Conservation (phyloP, 2,329 filamentous ascomycete species). For the Ascochyta rabiei region DNA sequence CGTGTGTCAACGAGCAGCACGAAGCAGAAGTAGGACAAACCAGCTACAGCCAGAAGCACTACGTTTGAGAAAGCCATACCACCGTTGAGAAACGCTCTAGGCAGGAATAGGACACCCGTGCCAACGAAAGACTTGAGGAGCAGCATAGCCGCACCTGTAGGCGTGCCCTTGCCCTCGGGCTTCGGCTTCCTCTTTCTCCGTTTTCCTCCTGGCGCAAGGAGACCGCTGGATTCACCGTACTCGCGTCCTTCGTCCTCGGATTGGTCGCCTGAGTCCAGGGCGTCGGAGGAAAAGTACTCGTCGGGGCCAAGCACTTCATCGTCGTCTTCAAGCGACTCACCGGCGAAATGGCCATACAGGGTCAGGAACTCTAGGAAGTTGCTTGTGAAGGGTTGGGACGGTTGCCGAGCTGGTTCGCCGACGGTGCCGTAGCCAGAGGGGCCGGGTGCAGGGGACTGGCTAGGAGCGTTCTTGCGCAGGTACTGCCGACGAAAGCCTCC, state of each 20-base stretch:
- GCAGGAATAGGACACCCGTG: constrained; percentile 91
- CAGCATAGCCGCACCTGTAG: constrained; percentile 79
- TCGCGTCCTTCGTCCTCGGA: constrained; percentile 68
- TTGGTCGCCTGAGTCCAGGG: constrained; percentile 63
- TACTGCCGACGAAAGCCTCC: constrained; percentile 94
- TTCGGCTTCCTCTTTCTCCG: constrained; percentile 80
- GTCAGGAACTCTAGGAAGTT: constrained; percentile 96
- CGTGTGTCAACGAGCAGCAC: constrained; percentile 89
- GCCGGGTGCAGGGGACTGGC: constrained; percentile 59
- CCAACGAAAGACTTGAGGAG: constrained; percentile 98
- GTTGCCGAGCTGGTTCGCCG: constrained; percentile 30
- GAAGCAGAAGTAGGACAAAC: constrained; percentile 95
- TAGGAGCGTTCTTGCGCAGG: constrained; percentile 75
- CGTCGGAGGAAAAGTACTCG: constrained; percentile 87
- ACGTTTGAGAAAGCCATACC: constrained; percentile 97
- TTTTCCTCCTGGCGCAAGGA: constrained; percentile 71
- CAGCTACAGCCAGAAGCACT: constrained; percentile 83
- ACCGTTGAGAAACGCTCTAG: constrained; percentile 90
- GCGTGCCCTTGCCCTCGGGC: constrained; percentile 76
- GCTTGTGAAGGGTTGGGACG: constrained; percentile 66
- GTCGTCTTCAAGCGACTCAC: constrained; percentile 95
- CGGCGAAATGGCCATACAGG: constrained; percentile 95
- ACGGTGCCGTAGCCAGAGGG: constrained; percentile 51
- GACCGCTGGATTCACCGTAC: constrained; percentile 84
- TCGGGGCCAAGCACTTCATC: constrained; percentile 86